Percentiles rank a stretch among this genome's conserved stretches.
These are phyloP conservation scores for Populus hybrid DNA, from an alignment of 441 rosid genomes.

Conservation along the genomic window DNA sequence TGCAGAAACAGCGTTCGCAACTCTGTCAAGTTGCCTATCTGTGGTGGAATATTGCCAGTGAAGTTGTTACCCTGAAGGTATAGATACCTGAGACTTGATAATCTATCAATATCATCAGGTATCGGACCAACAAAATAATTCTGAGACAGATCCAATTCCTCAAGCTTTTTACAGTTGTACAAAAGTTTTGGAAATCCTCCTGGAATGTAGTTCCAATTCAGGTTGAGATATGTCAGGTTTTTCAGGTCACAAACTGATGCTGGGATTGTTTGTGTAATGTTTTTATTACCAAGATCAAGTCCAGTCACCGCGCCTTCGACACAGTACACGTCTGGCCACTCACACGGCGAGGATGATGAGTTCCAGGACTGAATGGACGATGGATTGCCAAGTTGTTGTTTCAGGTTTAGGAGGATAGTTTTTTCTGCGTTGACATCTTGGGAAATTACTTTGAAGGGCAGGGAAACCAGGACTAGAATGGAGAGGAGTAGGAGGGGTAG, in stretches of 20 bases:
- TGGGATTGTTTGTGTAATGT: slow-evolving; percentile 52
- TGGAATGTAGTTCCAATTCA: slow-evolving; percentile 47
- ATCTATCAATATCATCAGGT: slow-evolving; percentile 53
- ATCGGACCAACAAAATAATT: slow-evolving; percentile 66
- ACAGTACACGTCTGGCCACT: slow-evolving; percentile 59
- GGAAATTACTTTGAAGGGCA: slow-evolving; percentile 44
- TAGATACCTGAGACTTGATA: slow-evolving; percentile 43
- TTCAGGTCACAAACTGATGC: slow-evolving; percentile 57
- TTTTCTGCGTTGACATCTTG: slow-evolving; percentile 39
- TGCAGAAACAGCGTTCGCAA: slow-evolving; percentile 37
- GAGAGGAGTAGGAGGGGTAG: slow-evolving; percentile 25
- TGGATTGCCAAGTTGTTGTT: slow-evolving; percentile 58
- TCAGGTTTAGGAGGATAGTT: slow-evolving; percentile 50
- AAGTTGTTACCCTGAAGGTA: slow-evolving; percentile 56
- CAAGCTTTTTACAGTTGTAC: slow-evolving; percentile 61
- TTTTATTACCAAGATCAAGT: slow-evolving; percentile 27
- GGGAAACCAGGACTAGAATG: slow-evolving; percentile 30
- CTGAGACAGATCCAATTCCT: slow-evolving; percentile 51
- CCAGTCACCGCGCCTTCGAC: slow-evolving; percentile 37
- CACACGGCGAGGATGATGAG: slow-evolving; percentile 53
- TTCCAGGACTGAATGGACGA: slow-evolving; percentile 54
- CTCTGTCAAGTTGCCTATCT: slow-evolving; percentile 43
- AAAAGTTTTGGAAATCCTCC: slow-evolving; percentile 58
- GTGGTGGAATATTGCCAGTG: slow-evolving; percentile 60
- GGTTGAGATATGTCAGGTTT: slow-evolving; percentile 41